Evolutionary conservation across 2,329 filamentous ascomycete genomes (phyloP), one percentile per base, ranked within the genome.

Genomic region (Hypoxylon sp.): DNA sequence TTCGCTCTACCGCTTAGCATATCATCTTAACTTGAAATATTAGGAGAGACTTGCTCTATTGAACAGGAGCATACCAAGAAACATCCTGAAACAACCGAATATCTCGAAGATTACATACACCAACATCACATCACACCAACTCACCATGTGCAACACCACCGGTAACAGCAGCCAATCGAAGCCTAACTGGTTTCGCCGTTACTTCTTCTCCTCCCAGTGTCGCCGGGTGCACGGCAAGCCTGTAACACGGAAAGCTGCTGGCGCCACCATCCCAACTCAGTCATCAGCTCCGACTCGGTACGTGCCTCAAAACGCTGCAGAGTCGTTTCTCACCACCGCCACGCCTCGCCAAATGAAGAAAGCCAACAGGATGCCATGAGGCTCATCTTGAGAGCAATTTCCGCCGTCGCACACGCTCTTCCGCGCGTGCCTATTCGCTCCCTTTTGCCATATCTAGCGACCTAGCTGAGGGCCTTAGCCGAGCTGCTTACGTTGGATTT

Each of bases 291-390:
- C 55, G n/a, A 17, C 53, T 1, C 64, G 70, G 10, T 73, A 81
- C 68, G 71, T 76, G 8, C 84, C 84, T 2, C 80, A 75, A n/a
- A 79, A 85, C 64, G 82, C 83, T 1, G 80, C 79, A 1, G 67
- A 78, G 4, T 80, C 81, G 3, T 83, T 83, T 70, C 72, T 85
- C 55, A 79, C 74, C 71, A 85, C 81, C 6, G 78, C 82, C 2
- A 83, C 83, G 4, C 74, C 83, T 13, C 74, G 75, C 46, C 72
- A 74, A n/a, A 83, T 83, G 72, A 79, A 73, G 46, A 76, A 76
- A 64, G 77, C 77, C 22, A 82, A 81, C 59, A 72, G 79, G n/a
- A 73, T 80, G 8, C 54, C 79, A 8, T 79, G 64, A 76, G n/a
- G 3, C 33, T 33, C 50, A 2, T 40, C 44, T 11, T 25, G 11